Base-by-base conservation (phyloP, 108 stramenopile species). In the Parietichytrium sp. region DNA sequence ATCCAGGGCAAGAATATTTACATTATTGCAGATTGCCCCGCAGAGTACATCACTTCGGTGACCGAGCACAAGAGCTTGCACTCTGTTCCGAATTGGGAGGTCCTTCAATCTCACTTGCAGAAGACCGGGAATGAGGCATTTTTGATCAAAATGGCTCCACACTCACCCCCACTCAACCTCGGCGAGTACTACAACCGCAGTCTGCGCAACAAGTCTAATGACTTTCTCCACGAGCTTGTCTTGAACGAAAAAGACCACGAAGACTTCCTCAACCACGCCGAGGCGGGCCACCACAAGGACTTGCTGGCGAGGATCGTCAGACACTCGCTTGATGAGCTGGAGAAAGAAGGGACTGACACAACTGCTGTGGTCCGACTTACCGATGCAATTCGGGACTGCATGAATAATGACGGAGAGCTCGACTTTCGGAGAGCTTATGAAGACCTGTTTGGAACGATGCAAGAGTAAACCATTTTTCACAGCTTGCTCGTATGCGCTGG, bases 11-110 rank as follows among this genome's bases (percentile, higher is more conserved):
- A 72, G 42, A 25, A 72, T 7, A 20, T 72, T 15, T 72, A 72
- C 20, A 10, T 72, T 1, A 72, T 72, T 45, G 61, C 61, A 6
- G 61, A 72, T 42, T 72, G 61, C 61, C 61, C 61, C 33, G 36
- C 45, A 16, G 61, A 72, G 42, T 72, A 72, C 42, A 72, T 72
- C 20, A 33, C 38, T 15, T n/a, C 36, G 23, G 61, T 72, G 15
- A 33, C 36, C 42, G 61, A 72, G 29, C 61, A 72, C 20, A 23
- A 10, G 13, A 72, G 61, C 61, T 45, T 72, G 2, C 36, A 72
- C 10, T 33, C 18, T 12, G 33, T 72, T 1, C 61, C 61, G 29
- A 42, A 33, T 38, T 72, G 36, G 36, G 61, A 47, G 42, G 61
- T 45, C 38, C 61, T 72, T 23, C 13, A 31, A 45, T 33, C 61